Percentiles rank a stretch among this genome's conserved stretches.
These are phyloP conservation scores for Noccaea bulbosa DNA, from an alignment of 345 rosid species.

Conservation along the genomic window DNA sequence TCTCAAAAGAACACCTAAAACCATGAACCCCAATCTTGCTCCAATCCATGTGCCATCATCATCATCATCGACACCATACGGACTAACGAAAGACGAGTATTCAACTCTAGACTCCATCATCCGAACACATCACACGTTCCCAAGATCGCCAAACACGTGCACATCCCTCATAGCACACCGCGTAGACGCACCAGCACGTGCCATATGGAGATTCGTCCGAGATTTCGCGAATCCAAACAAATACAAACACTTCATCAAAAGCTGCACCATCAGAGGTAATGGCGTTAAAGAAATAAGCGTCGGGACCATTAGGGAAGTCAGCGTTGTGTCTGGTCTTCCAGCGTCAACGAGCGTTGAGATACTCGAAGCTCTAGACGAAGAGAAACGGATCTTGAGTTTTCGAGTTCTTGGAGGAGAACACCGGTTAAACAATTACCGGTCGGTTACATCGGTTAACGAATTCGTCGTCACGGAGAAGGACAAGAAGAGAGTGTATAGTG, in stretches of 20 bases:
- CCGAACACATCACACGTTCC: conserved; percentile 35
- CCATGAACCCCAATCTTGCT: conserved; percentile 33
- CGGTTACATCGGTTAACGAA: conserved; percentile 45
- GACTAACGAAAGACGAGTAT: conserved; percentile 34
- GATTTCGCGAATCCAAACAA: conserved; percentile 40
- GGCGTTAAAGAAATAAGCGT: conserved; percentile 29
- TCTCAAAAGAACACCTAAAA: conserved; percentile 1
- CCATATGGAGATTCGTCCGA: conserved; percentile 40
- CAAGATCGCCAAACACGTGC: conserved; percentile 39
- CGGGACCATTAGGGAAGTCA: conserved; percentile 42
- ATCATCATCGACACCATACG: conserved; percentile 32
- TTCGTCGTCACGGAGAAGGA: conserved; percentile 27
- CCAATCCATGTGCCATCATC: conserved; percentile 17
- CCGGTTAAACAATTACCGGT: conserved; percentile 43
- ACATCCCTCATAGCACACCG: conserved; percentile 41
- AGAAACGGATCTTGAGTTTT: conserved; percentile 37
- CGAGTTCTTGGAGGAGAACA: conserved; percentile 45
- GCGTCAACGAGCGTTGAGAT: conserved; percentile 44
- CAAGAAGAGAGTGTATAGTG: conserved; percentile 28
- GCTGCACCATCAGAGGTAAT: conserved; percentile 38
- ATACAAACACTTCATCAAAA: conserved; percentile 46
- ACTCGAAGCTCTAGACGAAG: conserved; percentile 41
- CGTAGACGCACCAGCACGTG: conserved; percentile 38
- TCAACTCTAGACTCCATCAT: conserved; percentile 35
- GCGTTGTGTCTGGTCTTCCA: conserved; percentile 41